Percentiles rank a stretch among this genome's conserved stretches.
Evolutionary conservation across 139 green algal genomes (phyloP).

Genomic region (Chlorella sp.): DNA sequence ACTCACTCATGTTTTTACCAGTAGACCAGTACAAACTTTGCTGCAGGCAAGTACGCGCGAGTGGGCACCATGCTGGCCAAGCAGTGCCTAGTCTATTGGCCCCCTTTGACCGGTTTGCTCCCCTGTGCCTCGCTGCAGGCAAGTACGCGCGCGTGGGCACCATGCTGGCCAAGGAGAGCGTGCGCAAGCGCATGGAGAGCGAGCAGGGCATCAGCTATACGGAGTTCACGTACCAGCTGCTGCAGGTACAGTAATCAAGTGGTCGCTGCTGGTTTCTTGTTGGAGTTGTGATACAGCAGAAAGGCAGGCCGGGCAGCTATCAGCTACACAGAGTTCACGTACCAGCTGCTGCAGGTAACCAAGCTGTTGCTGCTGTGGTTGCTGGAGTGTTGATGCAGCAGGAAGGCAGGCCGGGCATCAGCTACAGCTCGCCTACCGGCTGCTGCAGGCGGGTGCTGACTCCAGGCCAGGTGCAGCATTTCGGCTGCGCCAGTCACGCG

Average conservation of each 20-base stretch:
- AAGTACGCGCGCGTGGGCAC: slow-evolving; percentile 92
- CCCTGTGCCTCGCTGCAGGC: no score
- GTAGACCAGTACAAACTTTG: no score
- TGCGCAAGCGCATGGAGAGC: slow-evolving; percentile 86
- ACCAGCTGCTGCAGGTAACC: not conserved
- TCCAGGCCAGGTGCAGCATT: not conserved
- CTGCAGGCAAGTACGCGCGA: not conserved
- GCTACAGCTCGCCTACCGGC: slow-evolving; percentile 95
- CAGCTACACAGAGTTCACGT: not conserved
- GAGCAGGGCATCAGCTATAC: slow-evolving; percentile 91
- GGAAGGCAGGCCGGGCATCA: no score
- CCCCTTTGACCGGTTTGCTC: no score
- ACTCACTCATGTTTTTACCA: no score
- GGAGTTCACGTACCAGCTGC: slow-evolving; percentile 99
- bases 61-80: no score
- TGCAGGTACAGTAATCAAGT: slow-evolving; percentile 61
- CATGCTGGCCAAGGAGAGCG: slow-evolving; percentile 97
- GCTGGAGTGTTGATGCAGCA: not conserved
- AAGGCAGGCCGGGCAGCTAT: no score
- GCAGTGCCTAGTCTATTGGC: not conserved
- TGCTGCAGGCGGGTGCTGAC: slow-evolving; percentile 69
- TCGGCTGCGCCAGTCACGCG: not conserved
- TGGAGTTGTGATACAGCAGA: not conserved
- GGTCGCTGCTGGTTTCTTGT: not conserved
- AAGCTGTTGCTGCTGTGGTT: not conserved